Evolutionary conservation across 2,329 filamentous ascomycete genomes (phyloP), one percentile per base, ranked within the genome.

Genomic region (Cercospora sojina): DNA sequence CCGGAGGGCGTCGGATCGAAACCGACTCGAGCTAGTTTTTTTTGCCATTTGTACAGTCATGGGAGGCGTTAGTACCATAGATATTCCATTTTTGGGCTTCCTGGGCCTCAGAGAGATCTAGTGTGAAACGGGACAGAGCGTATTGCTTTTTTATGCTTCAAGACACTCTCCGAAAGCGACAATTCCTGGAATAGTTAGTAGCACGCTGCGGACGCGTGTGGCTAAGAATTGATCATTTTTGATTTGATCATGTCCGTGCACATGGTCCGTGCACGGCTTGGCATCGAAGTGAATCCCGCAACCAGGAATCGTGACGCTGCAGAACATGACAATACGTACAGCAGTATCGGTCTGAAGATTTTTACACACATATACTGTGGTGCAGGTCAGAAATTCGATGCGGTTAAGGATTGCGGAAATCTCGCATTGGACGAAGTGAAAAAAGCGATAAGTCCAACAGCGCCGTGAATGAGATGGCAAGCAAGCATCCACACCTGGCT

Each of bases 1-100:
- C 63, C 63, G 63, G 63, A 64, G 63, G 63, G 29, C 63, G 53
- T 32, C 18, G 38, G 63, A 64, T 64, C 63, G 63, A 64, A 64
- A 64, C 63, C 38, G 35, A 60, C 31, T 47, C 43, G 56, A 59
- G 63, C 63, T 55, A 64, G 18, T 18, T 16, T 4, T 16, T 43
- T 43, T 43, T 41, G 27, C 35, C 32, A 13, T 51, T 43, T 55
- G 49, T 38, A 59, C 23, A 20, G 7, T 23, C 27, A 25, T 49
- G 51, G 31, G 18, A 31, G 12, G n/a, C 23, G 27, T 47, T 31
- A 10, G 18, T 23, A 20, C 25, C 20, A 9, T 25, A n/a, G n/a
- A n/a, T 27, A 20, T 51, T 6, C 13, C 16, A 23, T 25, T 51
- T 5, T 25, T 51, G 47, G 9, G 12, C 2, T 4, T 23, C 8